Evolutionary conservation across 2,329 filamentous ascomycete genomes (phyloP).

Genomic region (Chaetomium strumarium): DNA sequence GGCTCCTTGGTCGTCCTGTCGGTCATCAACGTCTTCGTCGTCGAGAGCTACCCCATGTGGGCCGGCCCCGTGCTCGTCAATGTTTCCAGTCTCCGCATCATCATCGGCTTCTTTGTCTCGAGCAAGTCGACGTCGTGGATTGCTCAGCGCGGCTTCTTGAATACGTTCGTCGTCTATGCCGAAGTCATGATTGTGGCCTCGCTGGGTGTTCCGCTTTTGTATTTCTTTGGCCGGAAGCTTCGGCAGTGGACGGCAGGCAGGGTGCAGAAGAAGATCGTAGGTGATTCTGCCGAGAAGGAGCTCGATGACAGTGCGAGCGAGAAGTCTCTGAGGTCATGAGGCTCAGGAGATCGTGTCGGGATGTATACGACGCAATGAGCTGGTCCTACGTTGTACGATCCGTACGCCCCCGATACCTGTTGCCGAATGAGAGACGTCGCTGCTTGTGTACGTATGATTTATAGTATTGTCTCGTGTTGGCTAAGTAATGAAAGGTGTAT

Average conservation of each 20-base stretch:
- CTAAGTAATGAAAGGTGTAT: no score
- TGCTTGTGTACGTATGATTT: no score
- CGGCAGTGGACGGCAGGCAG: slow-evolving; percentile 28
- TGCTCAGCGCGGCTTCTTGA: slow-evolving; percentile 25
- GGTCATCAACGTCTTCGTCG: slow-evolving; percentile 29
- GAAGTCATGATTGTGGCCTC: slow-evolving; percentile 29
- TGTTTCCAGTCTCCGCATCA: slow-evolving; percentile 29
- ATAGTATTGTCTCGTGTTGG: no score
- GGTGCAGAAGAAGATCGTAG: slow-evolving; percentile 11
- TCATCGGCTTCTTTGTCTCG: slow-evolving; percentile 29
- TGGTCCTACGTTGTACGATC: no score
- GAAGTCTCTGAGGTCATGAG: not conserved
- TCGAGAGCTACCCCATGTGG: slow-evolving; percentile 32
- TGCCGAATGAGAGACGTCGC: no score
- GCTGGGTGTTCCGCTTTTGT: slow-evolving; percentile 26
- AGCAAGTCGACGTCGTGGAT: slow-evolving; percentile 28
- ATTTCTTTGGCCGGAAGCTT: slow-evolving; percentile 26
- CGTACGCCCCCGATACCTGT: no score
- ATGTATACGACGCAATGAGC: no score
- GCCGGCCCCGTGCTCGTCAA: slow-evolving; percentile 32
- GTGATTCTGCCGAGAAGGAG: not conserved
- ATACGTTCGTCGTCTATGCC: slow-evolving; percentile 28
- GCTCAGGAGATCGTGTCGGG: not conserved
- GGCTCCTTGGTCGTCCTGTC: slow-evolving; percentile 27
- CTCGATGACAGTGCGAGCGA: not conserved